Evolutionary conservation across 23 red algal genomes (phyloP).

Genomic region (Rhodosorus marinus): DNA sequence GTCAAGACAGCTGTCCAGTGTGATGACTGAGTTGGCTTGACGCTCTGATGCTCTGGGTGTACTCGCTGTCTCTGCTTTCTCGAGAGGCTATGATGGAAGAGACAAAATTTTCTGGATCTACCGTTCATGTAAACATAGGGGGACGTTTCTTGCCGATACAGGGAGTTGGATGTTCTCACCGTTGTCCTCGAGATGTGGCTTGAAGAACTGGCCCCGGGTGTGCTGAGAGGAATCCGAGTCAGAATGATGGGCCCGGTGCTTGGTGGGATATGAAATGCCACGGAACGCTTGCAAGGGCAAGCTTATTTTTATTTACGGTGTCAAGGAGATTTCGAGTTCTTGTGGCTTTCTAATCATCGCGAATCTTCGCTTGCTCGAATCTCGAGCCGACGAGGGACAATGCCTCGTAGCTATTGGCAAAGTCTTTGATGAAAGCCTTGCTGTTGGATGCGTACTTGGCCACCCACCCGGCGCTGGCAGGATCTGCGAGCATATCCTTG

Average conservation of each 20-base stretch:
- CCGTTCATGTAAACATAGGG: no score
- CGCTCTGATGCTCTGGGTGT: no score
- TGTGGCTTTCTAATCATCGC: neutral
- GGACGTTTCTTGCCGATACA: no score
- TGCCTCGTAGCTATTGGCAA: constrained; percentile 53
- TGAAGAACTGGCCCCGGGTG: no score
- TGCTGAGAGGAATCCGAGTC: neutral
- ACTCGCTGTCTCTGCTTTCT: no score
- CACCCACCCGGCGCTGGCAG: constrained; percentile 13
- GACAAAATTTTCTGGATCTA: no score
- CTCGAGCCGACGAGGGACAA: constrained; percentile 53
- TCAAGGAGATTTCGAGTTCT: neutral
- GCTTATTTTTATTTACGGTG: neutral
- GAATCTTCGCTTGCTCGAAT: constrained; percentile 13
- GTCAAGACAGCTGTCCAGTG: no score
- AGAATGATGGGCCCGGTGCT: neutral
- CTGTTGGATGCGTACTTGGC: constrained; percentile 61
- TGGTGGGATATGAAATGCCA: neutral
- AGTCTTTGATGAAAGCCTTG: constrained; percentile 55
- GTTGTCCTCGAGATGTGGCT: no score
- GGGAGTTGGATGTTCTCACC: no score
- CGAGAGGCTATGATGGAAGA: no score
- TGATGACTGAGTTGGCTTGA: no score
- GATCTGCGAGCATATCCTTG: constrained; percentile 33
- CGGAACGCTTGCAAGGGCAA: no score